These are phyloP conservation scores for Misopates orontium DNA, from an alignment of 257 asterid species.

Conservation along the genomic window DNA sequence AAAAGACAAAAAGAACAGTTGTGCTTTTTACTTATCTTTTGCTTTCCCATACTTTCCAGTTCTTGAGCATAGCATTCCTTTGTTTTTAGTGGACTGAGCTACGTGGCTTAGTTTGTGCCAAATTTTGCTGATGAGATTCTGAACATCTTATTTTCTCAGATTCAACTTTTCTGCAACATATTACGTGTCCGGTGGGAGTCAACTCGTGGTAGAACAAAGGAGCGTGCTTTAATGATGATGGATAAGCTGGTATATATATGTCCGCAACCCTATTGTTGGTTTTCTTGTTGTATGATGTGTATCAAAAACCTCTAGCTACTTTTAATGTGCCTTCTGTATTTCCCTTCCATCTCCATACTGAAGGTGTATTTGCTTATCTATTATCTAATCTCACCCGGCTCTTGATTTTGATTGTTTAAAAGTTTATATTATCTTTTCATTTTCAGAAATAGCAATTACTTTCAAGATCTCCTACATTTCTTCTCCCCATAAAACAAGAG, in stretches of 20 bases:
- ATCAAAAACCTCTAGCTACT: constrained; percentile 9
- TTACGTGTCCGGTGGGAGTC: constrained; percentile 91
- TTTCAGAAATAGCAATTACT: background rate
- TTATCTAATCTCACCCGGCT: constrained; percentile 2
- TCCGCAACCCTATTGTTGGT: constrained; percentile 14
- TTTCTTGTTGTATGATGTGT: background rate
- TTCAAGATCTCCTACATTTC: constrained; percentile 6
- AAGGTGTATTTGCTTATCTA: constrained; percentile 4
- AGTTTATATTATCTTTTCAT: constrained; percentile 4
- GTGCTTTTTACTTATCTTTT: background rate
- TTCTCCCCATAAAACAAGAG: background rate
- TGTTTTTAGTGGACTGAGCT: background rate
- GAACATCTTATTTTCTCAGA: constrained; percentile 39
- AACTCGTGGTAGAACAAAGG: constrained; percentile 85
- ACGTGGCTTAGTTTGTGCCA: constrained; percentile 14
- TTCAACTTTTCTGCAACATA: constrained; percentile 60
- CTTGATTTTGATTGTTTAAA: constrained; percentile 13
- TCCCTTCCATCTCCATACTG: background rate
- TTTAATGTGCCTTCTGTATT: constrained; percentile 9
- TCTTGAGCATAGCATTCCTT: background rate
- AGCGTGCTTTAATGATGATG: constrained; percentile 90
- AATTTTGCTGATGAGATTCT: constrained; percentile 21
- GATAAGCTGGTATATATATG: constrained; percentile 59
- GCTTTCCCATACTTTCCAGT: background rate
- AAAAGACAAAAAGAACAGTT: background rate